These are phyloP conservation scores for Ramularia endophylla DNA, from an alignment of 2,329 filamentous ascomycete species.

Conservation along the genomic window DNA sequence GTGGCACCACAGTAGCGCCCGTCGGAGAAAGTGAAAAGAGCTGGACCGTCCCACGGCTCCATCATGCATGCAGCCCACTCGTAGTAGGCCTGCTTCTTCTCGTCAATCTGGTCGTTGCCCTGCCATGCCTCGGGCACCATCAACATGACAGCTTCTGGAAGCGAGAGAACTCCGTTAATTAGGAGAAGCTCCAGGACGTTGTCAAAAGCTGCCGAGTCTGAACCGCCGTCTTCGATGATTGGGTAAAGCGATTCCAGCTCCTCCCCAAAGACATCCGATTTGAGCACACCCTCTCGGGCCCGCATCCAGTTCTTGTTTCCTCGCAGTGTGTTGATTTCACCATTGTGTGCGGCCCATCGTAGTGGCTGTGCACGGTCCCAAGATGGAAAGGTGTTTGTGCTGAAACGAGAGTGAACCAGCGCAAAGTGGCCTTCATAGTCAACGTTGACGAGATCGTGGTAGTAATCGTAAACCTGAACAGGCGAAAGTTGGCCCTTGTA, in stretches of 20 bases:
- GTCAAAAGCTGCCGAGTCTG: slow-evolving; percentile 94
- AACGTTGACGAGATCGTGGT: slow-evolving; percentile 92
- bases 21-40: slow-evolving; percentile 94
- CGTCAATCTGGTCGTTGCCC: slow-evolving; percentile 85
- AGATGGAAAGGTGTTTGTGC: slow-evolving; percentile 95
- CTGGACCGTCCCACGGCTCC: slow-evolving; percentile 98
- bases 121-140: slow-evolving; percentile 99
- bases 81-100: slow-evolving; percentile 94
- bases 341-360: slow-evolving; percentile 96
- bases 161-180: slow-evolving; percentile 91
- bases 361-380: slow-evolving; percentile 97
- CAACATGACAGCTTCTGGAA: slow-evolving; percentile 95
- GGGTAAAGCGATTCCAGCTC: slow-evolving; percentile 88
- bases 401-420: slow-evolving; percentile 93
- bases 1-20: slow-evolving; percentile 96
- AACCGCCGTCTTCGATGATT: slow-evolving; percentile 93
- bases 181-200: slow-evolving; percentile 91
- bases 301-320: slow-evolving; percentile 99
- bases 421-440: slow-evolving; percentile 98
- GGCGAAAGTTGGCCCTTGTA: slow-evolving; percentile 97
- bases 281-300: slow-evolving; percentile 89
- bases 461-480: slow-evolving; percentile 95
- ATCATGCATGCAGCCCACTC: slow-evolving; percentile 98
- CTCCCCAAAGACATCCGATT: slow-evolving; percentile 85
- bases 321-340: slow-evolving; percentile 95